Evolutionary conservation across 2,329 filamentous ascomycete genomes (phyloP), one percentile per base, ranked within the genome.

Genomic region (Diaporthe aspalathi): DNA sequence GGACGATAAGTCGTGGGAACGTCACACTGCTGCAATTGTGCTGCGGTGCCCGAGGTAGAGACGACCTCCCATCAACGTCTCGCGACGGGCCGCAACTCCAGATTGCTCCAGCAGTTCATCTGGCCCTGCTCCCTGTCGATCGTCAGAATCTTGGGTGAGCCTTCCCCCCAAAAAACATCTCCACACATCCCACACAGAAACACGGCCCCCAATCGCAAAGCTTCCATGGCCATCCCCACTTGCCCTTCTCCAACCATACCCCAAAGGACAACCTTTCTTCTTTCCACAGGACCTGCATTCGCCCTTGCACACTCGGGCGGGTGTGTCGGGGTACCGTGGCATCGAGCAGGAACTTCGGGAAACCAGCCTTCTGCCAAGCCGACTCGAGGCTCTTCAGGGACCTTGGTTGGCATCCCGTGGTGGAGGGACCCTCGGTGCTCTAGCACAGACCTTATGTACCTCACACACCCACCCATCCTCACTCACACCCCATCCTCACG

Each of bases 21-120:
- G 29, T 65, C n/a, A 22, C 45, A 50, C 24, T 20, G 6, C 5
- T 5, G 6, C 3, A 1, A 1, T 6, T 11, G 5, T 1, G 2
- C 2, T 3, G 3, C 14, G 2, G 7, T 5, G 35, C 1, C 16
- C 3, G n/a, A 65, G 29, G 60, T 65, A 65, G 12, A 22, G 45
- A 1, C 14, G 60, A 65, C 60, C 43, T 65, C 45, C 5, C 45
- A 53, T 54, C 43, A 17, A 54, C 43, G 49, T 62, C 52, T 52
- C 71, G 68, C 71, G 65, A 73, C 71, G 71, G 71, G 29, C 71
- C 71, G 71, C 62, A 60, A 71, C 71, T 73, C 71, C 71, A 71
- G 57, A 68, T 71, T 71, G 60, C 65, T 32, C 43, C 56, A 52
- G 40, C 53, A 56, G 53, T 43, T 68, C 53, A 52, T 52, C 53